Percentiles rank a stretch among this genome's conserved stretches.
Evolutionary conservation across 768 basidiomycete species (phyloP).

Genomic region (Sporobolomyces pararoseus): DNA sequence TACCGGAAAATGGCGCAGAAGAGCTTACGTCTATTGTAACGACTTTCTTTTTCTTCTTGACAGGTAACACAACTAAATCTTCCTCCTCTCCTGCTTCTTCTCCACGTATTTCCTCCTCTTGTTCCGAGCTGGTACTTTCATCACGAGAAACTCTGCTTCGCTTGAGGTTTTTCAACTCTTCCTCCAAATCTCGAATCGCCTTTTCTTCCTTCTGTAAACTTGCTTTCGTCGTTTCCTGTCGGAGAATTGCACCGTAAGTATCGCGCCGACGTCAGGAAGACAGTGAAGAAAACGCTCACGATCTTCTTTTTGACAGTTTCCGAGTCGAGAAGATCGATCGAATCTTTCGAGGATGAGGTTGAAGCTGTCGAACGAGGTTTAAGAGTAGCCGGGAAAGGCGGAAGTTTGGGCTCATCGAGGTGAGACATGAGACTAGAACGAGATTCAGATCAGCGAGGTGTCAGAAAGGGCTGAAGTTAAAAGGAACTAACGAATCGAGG

Average conservation of each 20-base stretch:
- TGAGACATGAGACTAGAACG: background rate
- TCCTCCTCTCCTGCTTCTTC: too few relatives aligned
- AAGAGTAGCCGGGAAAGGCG: background rate
- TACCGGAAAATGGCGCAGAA: background rate
- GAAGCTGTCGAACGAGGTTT: background rate
- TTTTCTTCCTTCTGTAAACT: background rate
- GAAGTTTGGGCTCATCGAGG: background rate
- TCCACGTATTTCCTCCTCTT: too few relatives aligned
- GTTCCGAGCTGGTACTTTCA: too few relatives aligned
- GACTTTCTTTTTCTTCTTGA: constrained; percentile 12
- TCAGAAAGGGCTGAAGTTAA: background rate
- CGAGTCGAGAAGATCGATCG: background rate
- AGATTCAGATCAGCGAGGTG: background rate
- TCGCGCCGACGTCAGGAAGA: background rate
- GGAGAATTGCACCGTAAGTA: too few relatives aligned
- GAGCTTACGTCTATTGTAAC: background rate
- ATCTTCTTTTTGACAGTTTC: background rate
- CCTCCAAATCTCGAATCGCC: background rate
- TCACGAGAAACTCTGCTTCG: too few relatives aligned
- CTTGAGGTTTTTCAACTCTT: background rate
- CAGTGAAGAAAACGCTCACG: background rate
- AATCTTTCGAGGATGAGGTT: constrained; percentile 4
- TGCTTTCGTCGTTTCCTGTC: background rate
- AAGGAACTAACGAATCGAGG: background rate
- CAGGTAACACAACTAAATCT: background rate